Evolutionary conservation across 306 rosid genomes (phyloP), one percentile per base, ranked within the genome.

Genomic region (Castanospermum australe): DNA sequence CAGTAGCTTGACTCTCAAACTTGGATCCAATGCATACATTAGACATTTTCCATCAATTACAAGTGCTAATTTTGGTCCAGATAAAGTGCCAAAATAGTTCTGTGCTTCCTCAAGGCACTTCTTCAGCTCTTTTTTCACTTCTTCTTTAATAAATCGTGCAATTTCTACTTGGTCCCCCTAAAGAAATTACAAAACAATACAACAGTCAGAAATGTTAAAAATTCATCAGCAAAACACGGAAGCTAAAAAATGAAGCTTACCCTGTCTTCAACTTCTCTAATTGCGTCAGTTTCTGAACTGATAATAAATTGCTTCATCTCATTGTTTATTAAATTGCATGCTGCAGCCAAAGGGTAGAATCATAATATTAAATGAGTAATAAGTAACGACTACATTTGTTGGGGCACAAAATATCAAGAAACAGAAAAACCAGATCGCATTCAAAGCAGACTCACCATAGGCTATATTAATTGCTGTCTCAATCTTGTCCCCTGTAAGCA

Each of bases 391-490:
- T 41, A 41, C 30, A n/a, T n/a, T 56, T 33, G 56, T 28, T 79
- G 48, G 69, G 62, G 59, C 6, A 15, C 21, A 32, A 41, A 20
- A 54, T 24, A 57, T 67, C 15, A 78, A 57, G 54, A 66, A 45
- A 59, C 13, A 76, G 39, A 6, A 64, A 44, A 39, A 67, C 71
- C 24, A 79, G 65, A 48, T 75, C 52, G 41, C 25, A 48, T 72
- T 48, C 28, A 79, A 81, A 42, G 76, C 20, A 35, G 73, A 82
- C 95, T 73, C 45, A 95, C 99, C 99, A 88, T 95, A 95, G 45
- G 92, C 98, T 81, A 95, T 95, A 88, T 95, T 95, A 72, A 95
- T 95, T 25, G 99, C 99, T 50, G 99, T 95, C 87, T 95, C 99
- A 90, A 95, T 90, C 90, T 95, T 95, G 92, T 95, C 99, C 66